Evolutionary conservation across 2,329 filamentous ascomycete species (phyloP).

Genomic region (Penicillium verrucosum): DNA sequence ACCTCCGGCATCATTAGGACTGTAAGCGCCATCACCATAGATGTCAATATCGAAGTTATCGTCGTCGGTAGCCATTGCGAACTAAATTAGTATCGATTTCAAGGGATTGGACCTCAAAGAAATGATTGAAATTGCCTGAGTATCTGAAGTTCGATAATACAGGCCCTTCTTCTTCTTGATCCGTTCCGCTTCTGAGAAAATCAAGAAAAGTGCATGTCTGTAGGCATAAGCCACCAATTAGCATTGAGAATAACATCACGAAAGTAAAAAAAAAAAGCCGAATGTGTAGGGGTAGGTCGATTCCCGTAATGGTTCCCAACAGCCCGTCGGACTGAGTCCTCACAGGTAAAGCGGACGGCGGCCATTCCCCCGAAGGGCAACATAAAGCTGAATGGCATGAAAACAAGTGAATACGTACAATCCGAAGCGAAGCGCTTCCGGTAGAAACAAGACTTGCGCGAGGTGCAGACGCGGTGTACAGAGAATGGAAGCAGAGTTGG

Average conservation of each 20-base stretch:
- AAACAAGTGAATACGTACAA: constrained; percentile 38
- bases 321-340: background rate
- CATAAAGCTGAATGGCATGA: constrained; percentile 6
- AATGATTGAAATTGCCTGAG: constrained; percentile 36
- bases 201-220: constrained; percentile 47
- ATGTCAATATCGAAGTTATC: constrained; percentile 71
- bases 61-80: constrained; percentile 55
- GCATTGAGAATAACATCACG: constrained; percentile 28
- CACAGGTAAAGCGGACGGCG: constrained; percentile 3
- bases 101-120: constrained; percentile 23
- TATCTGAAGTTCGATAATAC: constrained; percentile 35
- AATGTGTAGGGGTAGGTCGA: background rate
- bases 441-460: constrained; percentile 11
- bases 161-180: constrained; percentile 31
- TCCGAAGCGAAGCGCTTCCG: constrained; percentile 29
- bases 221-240: constrained; percentile 38
- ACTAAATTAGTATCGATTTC: constrained; percentile 26
- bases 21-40: constrained; percentile 59
- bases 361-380: constrained; percentile 12
- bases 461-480: constrained; percentile 17
- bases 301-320: background rate
- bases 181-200: constrained; percentile 27
- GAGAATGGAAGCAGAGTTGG: constrained; percentile 1
- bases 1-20: constrained; percentile 48
- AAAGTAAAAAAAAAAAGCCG: background rate